Percentiles rank a stretch among this genome's conserved stretches.
Evolutionary conservation across 441 rosid genomes (phyloP).

Genomic region (Jatropha multifida): DNA sequence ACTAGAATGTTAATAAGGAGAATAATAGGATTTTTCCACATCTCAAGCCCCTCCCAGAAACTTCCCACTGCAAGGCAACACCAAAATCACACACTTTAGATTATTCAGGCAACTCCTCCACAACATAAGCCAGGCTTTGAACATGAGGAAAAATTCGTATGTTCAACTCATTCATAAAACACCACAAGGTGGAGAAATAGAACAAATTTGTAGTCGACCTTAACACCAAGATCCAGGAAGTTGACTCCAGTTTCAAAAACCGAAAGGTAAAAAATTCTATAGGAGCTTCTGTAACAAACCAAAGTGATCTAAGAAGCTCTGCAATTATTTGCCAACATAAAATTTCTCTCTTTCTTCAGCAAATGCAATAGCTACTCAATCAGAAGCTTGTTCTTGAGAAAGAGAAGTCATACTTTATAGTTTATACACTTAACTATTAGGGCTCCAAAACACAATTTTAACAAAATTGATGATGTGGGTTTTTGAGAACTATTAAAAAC

Average conservation of each 20-base stretch:
- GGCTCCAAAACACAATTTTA: not conserved
- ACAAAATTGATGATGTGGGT: not conserved
- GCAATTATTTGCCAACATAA: not conserved
- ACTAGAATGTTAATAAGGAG: not conserved
- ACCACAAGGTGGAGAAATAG: not conserved
- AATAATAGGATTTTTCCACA: not conserved
- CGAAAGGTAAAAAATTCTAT: too few species aligned
- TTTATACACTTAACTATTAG: not conserved
- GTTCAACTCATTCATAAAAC: not conserved
- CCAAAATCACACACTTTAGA: not conserved
- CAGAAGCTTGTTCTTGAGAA: not conserved
- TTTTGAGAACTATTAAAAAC: not conserved
- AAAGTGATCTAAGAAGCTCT: not conserved
- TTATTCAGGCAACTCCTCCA: not conserved
- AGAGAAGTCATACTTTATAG: too few species aligned
- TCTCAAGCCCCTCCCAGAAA: not conserved
- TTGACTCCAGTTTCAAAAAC: too few species aligned
- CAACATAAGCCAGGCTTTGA: not conserved
- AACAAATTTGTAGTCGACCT: not conserved
- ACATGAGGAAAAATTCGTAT: not conserved
- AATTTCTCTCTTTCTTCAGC: not conserved
- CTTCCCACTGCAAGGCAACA: not conserved
- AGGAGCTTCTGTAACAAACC: too few species aligned
- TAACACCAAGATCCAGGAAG: not conserved
- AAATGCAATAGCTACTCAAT: not conserved